phyloP scores from a whole-genome alignment of 176 grass and related monocot genomes.

The Lolium rigidum region DNA sequence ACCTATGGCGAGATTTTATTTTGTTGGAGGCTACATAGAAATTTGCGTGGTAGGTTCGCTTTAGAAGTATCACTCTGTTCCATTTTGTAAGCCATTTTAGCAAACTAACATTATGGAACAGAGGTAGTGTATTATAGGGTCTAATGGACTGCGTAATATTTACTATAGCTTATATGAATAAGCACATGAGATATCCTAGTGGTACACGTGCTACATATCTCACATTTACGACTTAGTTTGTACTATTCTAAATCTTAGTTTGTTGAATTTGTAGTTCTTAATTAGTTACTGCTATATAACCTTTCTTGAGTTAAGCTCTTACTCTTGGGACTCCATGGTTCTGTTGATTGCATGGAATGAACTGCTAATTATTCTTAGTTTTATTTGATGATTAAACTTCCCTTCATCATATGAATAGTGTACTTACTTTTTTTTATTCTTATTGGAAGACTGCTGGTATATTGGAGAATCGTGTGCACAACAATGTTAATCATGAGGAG shows the following conservation, averaged over 20 bases:
- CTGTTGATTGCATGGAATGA: not conserved
- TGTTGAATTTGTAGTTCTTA: not conserved
- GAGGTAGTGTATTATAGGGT: not conserved
- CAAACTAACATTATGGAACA: too few relatives aligned
- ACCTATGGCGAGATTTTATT: not conserved
- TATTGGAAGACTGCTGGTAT: conserved; percentile 62
- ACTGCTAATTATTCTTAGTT: not conserved
- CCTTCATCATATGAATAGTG: not conserved
- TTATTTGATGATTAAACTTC: not conserved
- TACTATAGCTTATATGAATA: not conserved
- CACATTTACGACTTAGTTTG: not conserved
- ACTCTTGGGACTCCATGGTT: not conserved
- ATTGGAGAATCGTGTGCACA: conserved; percentile 56
- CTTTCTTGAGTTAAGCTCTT: not conserved
- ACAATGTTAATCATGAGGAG: conserved; percentile 66
- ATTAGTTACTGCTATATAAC: not conserved
- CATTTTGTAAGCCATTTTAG: too few relatives aligned
- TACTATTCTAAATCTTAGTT: not conserved
- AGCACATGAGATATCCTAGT: not conserved
- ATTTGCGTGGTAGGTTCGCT: not conserved
- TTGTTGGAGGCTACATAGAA: not conserved
- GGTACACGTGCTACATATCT: not conserved
- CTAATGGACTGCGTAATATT: not conserved
- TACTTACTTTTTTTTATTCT: conserved; percentile 30
- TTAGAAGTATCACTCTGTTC: not conserved